These are phyloP conservation scores for Beauveria scarabaeidicola DNA, from an alignment of 2,329 filamentous ascomycete species.

Conservation along the genomic window DNA sequence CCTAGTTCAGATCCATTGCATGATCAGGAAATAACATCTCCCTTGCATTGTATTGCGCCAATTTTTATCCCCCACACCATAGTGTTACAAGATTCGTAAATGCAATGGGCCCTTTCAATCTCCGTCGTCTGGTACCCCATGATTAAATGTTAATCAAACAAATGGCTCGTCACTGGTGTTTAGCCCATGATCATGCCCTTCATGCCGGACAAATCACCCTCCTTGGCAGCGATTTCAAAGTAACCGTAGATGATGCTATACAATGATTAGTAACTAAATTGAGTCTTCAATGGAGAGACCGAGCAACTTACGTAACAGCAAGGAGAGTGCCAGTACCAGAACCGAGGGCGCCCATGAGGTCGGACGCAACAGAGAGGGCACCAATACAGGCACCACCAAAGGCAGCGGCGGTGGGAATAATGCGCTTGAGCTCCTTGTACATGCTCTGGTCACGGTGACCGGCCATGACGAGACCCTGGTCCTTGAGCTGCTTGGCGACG, in stretches of 20 bases:
- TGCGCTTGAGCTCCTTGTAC: conserved; percentile 99
- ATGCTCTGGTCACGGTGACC: conserved; percentile 99
- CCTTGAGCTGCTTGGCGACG: conserved; percentile 99
- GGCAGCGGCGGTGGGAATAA: conserved; percentile 94
- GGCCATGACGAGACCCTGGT: conserved; percentile 98
- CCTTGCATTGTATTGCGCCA: conserved; percentile 12
- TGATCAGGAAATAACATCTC: conserved; percentile 2
- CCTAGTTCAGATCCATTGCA: background rate
- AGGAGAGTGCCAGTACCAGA: conserved; percentile 96
- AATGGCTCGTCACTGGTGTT: conserved; percentile 16
- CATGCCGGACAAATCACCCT: conserved; percentile 85
- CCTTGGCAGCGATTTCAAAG: conserved; percentile 98
- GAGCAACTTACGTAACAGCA: conserved; percentile 81
- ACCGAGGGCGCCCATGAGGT: conserved; percentile 90
- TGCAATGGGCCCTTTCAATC: conserved; percentile 1
- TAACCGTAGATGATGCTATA: conserved; percentile 95
- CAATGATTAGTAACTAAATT: conserved; percentile 25
- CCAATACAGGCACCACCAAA: conserved; percentile 99
- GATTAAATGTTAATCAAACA: conserved; percentile 10
- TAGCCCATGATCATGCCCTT: conserved; percentile 66
- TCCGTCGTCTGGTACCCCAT: conserved; percentile 2
- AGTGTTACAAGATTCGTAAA: conserved; percentile 13
- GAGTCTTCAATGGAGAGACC: background rate
- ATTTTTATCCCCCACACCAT: conserved; percentile 11
- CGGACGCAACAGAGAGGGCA: conserved; percentile 88